Evolutionary conservation across 2,329 filamentous ascomycete genomes (phyloP).

Genomic region (Ceratocystis cacaofunesta): DNA sequence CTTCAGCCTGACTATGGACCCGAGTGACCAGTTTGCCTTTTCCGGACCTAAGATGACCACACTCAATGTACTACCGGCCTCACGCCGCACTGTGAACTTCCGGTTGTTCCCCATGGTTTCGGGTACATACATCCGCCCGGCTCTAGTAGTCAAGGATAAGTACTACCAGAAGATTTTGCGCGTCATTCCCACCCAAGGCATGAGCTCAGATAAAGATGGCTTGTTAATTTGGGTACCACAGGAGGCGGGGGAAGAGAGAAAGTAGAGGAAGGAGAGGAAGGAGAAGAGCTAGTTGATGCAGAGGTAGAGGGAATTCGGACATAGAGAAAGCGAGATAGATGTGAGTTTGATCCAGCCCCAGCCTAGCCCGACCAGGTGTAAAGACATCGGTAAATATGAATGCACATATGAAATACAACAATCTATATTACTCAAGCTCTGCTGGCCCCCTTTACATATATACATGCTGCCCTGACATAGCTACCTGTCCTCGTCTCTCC

Average conservation of each 20-base stretch:
- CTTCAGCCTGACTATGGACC: slow-evolving; percentile 84
- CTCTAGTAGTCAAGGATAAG: slow-evolving; percentile 65
- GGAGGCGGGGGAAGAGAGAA: slow-evolving; percentile 22
- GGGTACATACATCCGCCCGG: slow-evolving; percentile 56
- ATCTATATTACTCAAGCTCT: neutral
- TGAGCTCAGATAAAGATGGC: slow-evolving; percentile 49
- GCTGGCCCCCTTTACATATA: neutral
- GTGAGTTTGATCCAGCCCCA: too few relatives aligned
- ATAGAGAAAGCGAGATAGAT: too few relatives aligned
- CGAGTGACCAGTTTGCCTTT: slow-evolving; percentile 84
- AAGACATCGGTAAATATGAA: neutral
- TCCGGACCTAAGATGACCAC: slow-evolving; percentile 71
- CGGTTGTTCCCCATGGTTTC: slow-evolving; percentile 52
- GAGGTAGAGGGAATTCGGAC: too few relatives aligned
- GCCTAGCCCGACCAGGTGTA: too few relatives aligned
- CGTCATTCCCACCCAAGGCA: slow-evolving; percentile 63
- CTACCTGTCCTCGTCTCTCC: neutral
- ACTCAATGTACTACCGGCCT: slow-evolving; percentile 69
- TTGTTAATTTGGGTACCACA: slow-evolving; percentile 46
- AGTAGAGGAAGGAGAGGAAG: slow-evolving; percentile 3
- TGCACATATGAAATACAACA: neutral
- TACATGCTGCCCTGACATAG: neutral
- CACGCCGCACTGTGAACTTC: slow-evolving; percentile 58
- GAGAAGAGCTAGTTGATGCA: too few relatives aligned
- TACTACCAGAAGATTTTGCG: slow-evolving; percentile 86